Evolutionary conservation across 352 stramenopile genomes (phyloP).

Genomic region (Globisporangium emineosum): DNA sequence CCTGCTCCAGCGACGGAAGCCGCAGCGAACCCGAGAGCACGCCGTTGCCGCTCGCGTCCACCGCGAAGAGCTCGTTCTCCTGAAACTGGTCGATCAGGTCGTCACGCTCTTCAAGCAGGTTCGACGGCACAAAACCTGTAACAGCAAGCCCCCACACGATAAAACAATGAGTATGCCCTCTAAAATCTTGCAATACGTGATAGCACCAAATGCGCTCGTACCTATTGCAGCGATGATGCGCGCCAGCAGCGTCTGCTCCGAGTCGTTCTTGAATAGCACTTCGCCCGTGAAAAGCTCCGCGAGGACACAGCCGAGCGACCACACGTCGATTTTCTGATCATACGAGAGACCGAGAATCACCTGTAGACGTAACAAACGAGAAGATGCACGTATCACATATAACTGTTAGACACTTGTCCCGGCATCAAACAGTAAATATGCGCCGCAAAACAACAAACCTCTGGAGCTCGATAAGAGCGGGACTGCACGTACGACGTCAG

Average conservation of each 20-base stretch:
- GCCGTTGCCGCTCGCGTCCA: constrained; percentile 49
- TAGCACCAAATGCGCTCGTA: constrained; percentile 21
- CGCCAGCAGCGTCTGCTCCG: constrained; percentile 91
- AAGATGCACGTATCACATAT: not conserved
- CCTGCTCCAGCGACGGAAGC: constrained; percentile 49
- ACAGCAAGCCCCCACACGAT: not conserved
- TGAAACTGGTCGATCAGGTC: constrained; percentile 55
- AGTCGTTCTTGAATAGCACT: constrained; percentile 87
- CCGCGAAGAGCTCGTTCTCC: constrained; percentile 50
- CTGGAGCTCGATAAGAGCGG: constrained; percentile 95
- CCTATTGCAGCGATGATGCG: constrained; percentile 83
- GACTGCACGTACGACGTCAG: constrained; percentile 98
- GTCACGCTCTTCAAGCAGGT: constrained; percentile 47
- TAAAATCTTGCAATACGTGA: not conserved
- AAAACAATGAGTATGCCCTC: not conserved
- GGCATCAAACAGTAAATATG: not conserved
- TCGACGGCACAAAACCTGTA: constrained; percentile 59
- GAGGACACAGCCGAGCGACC: constrained; percentile 87
- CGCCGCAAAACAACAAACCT: constrained; percentile 71
- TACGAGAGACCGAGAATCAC: constrained; percentile 96
- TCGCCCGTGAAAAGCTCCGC: constrained; percentile 87
- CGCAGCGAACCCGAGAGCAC: constrained; percentile 30
- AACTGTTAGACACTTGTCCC: not conserved
- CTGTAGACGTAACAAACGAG: constrained; percentile 16
- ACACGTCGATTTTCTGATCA: constrained; percentile 86